Evolutionary conservation across 768 basidiomycete genomes (phyloP).

Genomic region (Leccinum disarticulatum): DNA sequence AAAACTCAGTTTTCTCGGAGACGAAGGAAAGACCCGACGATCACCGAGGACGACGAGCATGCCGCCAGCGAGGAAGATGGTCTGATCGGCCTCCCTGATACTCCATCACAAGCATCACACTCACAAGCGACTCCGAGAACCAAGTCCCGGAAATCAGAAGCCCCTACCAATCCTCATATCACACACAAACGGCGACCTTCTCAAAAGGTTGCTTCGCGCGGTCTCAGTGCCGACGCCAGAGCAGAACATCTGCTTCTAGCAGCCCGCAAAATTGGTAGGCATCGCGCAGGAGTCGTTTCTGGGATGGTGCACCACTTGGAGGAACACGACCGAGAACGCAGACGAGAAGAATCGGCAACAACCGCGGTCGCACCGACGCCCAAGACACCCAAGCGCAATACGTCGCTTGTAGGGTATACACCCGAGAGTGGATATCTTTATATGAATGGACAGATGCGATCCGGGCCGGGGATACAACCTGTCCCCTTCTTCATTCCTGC

Average conservation of each 20-base stretch:
- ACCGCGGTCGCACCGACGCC: constrained; percentile 24
- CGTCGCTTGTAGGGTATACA: constrained; percentile 27
- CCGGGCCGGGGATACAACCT: constrained; percentile 28
- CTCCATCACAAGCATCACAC: constrained; percentile 14
- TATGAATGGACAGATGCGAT: constrained; percentile 26
- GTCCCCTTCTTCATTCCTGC: constrained; percentile 33
- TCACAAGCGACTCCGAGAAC: constrained; percentile 23
- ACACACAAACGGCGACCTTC: constrained; percentile 27
- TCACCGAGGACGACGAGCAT: constrained; percentile 29
- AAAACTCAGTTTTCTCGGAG: constrained; percentile 23
- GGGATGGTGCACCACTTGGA: constrained; percentile 44
- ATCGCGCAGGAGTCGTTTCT: constrained; percentile 55
- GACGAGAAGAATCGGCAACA: constrained; percentile 24
- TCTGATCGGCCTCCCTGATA: constrained; percentile 18
- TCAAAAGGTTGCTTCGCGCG: constrained; percentile 27
- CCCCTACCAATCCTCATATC: constrained; percentile 8
- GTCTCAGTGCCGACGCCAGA: constrained; percentile 61
- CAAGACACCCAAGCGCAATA: constrained; percentile 31
- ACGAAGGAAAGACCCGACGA: constrained; percentile 26
- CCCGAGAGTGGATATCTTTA: constrained; percentile 31
- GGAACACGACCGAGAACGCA: constrained; percentile 32
- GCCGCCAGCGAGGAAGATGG: constrained; percentile 29
- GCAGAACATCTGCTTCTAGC: constrained; percentile 71
- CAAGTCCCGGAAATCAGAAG: constrained; percentile 26
- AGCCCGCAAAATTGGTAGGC: constrained; percentile 64